A percentile compares a stretch with the other conserved stretches of the same genome.
Conservation (phyloP, 2,329 filamentous ascomycete genomes). For the Aureobasidium lini region DNA sequence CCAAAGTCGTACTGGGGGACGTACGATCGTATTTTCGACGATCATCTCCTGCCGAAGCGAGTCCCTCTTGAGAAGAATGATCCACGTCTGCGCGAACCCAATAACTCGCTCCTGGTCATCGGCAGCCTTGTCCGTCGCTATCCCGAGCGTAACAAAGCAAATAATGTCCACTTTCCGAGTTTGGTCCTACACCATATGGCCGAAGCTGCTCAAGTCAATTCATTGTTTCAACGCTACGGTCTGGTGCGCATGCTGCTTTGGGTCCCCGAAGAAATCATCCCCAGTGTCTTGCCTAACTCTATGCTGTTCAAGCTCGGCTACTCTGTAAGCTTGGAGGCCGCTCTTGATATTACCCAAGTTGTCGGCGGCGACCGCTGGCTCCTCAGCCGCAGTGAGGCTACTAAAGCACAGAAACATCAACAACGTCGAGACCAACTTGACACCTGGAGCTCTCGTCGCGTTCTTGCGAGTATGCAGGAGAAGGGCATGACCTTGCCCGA, state of each 20-base stretch:
- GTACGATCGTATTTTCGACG: conserved; percentile 46
- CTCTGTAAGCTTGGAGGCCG: conserved; percentile 53
- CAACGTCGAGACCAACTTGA: conserved; percentile 6
- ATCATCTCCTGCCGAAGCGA: conserved; percentile 50
- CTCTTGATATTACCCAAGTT: conserved; percentile 46
- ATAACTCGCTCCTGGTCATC: conserved; percentile 61
- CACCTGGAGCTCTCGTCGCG: neutral
- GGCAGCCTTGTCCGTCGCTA: conserved; percentile 28
- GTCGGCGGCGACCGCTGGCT: conserved; percentile 14
- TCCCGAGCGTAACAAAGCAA: neutral
- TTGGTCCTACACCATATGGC: conserved; percentile 58
- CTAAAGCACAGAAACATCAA: neutral
- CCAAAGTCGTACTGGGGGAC: conserved; percentile 20
- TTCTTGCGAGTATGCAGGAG: conserved; percentile 13
- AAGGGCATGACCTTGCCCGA: conserved; percentile 7
- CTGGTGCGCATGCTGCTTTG: conserved; percentile 73
- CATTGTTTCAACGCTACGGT: conserved; percentile 62
- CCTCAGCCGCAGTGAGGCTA: neutral
- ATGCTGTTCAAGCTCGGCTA: conserved; percentile 49
- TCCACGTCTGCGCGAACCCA: conserved; percentile 44
- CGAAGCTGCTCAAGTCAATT: conserved; percentile 41
- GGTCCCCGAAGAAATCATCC: conserved; percentile 55
- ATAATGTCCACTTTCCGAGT: conserved; percentile 1
- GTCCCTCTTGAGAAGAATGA: conserved; percentile 31
- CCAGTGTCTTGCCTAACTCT: conserved; percentile 52